A percentile compares a stretch with the other conserved stretches of the same genome.
Evolutionary conservation across 73 alveolate genomes (phyloP).

Genomic region (Halteria grandinella): DNA sequence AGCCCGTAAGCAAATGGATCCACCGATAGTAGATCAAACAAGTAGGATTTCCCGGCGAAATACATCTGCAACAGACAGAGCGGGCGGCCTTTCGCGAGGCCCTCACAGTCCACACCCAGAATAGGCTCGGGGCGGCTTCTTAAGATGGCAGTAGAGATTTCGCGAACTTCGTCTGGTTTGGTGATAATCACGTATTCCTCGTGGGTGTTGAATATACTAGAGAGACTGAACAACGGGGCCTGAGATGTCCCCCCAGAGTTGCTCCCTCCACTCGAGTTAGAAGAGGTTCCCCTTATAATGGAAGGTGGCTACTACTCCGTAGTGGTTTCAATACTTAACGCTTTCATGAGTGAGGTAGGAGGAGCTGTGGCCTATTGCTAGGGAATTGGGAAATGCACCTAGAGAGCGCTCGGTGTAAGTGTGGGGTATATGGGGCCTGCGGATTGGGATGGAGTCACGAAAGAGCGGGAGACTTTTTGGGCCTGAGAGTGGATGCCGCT

Average conservation of each 20-base stretch:
- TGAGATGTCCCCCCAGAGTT: too few species aligned
- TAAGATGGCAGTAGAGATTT: conserved; percentile 11
- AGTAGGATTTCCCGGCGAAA: conserved; percentile 52
- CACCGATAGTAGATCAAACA: conserved; percentile 50
- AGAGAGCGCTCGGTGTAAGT: too few species aligned
- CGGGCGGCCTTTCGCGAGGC: conserved; percentile 53
- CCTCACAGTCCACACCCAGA: conserved; percentile 65
- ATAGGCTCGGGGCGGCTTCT: conserved; percentile 33
- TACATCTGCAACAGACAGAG: conserved; percentile 53
- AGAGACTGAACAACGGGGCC: too few species aligned
- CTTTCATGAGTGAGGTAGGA: too few species aligned
- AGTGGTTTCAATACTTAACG: too few species aligned
- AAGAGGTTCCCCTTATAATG: neutral
- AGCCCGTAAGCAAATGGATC: conserved; percentile 53
- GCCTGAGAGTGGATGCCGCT: too few species aligned
- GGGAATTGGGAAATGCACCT: too few species aligned
- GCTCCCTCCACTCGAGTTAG: too few species aligned
- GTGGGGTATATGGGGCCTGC: too few species aligned
- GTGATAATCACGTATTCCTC: conserved; percentile 45
- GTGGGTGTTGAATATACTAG: conserved; percentile 32
- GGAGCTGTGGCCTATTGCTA: too few species aligned
- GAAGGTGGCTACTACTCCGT: conserved; percentile 21
- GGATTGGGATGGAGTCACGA: too few species aligned
- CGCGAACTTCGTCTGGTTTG: conserved; percentile 45
- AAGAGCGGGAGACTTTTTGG: too few species aligned